A percentile compares a stretch with the other conserved stretches of the same genome.
Evolutionary conservation across 768 basidiomycete genomes (phyloP).

Genomic region (Lactarius evosmus): DNA sequence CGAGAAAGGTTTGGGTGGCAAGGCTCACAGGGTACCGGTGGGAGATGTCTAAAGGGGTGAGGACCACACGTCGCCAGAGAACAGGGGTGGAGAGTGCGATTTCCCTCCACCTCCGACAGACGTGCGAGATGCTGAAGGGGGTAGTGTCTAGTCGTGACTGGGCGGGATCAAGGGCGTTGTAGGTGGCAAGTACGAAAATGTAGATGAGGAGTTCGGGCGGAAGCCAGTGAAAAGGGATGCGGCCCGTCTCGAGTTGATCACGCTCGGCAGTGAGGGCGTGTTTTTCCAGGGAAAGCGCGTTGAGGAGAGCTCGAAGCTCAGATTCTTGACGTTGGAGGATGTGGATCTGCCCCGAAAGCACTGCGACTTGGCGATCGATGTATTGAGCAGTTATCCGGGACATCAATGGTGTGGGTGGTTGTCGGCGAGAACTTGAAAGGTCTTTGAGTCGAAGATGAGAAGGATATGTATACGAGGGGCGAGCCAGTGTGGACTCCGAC

Average conservation of each 20-base stretch:
- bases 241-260: slow-evolving; percentile 9
- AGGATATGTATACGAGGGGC: neutral
- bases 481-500: slow-evolving; percentile 7
- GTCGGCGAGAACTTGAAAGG: neutral
- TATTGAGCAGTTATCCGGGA: neutral
- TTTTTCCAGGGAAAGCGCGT: slow-evolving; percentile 10
- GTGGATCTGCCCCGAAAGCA: slow-evolving; percentile 14
- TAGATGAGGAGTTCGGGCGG: slow-evolving; percentile 26
- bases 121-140: slow-evolving; percentile 25
- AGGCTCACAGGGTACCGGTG: neutral
- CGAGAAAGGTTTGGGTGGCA: slow-evolving; percentile 9
- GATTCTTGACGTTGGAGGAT: slow-evolving; percentile 10
- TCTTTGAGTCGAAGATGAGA: neutral
- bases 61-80: slow-evolving; percentile 24
- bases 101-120: slow-evolving; percentile 22
- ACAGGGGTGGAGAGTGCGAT: slow-evolving; percentile 22
- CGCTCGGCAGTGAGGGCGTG: slow-evolving; percentile 7
- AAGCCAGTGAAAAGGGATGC: slow-evolving; percentile 21
- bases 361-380: slow-evolving; percentile 7
- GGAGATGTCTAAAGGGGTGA: slow-evolving; percentile 4
- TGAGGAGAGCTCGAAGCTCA: slow-evolving; percentile 21
- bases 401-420: neutral
- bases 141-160: slow-evolving; percentile 2
- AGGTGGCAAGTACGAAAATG: slow-evolving; percentile 18
- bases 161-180: neutral